Percentiles rank a stretch among this genome's conserved stretches.
Evolutionary conservation across 2,329 filamentous ascomycete species (phyloP).

Genomic region (Cylindrodendrum hubeiense): DNA sequence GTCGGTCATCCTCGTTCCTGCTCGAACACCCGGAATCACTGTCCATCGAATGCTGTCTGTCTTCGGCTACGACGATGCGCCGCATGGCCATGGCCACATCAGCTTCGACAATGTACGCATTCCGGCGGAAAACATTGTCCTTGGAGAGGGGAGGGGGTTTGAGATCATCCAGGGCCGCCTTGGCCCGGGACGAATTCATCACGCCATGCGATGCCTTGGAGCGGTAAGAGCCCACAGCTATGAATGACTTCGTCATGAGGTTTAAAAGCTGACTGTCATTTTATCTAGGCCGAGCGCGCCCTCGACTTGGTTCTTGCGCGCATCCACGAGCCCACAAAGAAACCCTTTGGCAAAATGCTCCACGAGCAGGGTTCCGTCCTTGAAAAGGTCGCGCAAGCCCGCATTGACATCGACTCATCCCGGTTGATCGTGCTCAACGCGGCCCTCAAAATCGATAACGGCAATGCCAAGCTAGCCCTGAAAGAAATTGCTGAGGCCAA

Average conservation of each 20-base stretch:
- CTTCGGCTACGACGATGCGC: slow-evolving; percentile 98
- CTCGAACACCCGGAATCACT: slow-evolving; percentile 83
- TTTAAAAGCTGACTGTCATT: background rate
- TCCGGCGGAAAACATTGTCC: slow-evolving; percentile 83
- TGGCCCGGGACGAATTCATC: slow-evolving; percentile 15
- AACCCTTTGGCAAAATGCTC: slow-evolving; percentile 4
- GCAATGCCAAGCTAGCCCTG: background rate
- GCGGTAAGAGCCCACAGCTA: background rate
- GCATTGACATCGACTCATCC: slow-evolving; percentile 1
- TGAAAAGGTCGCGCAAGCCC: background rate
- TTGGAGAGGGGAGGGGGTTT: slow-evolving; percentile 63
- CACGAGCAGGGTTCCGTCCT: background rate
- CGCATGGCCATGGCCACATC: slow-evolving; percentile 96
- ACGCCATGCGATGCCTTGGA: slow-evolving; percentile 11
- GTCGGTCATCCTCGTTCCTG: slow-evolving; percentile 90
- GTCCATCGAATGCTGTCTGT: slow-evolving; percentile 93
- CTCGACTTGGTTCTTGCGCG: background rate
- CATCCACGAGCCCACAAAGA: background rate
- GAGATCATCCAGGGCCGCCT: slow-evolving; percentile 14
- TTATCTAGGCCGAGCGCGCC: background rate
- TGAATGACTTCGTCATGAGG: background rate
- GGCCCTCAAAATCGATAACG: slow-evolving; percentile 1
- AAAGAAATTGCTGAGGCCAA: slow-evolving; percentile 2
- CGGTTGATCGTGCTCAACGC: slow-evolving; percentile 1
- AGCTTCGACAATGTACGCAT: slow-evolving; percentile 91